Evolutionary conservation across 805 yeast genomes (phyloP).

Genomic region (Metschnikowia henanensis): DNA sequence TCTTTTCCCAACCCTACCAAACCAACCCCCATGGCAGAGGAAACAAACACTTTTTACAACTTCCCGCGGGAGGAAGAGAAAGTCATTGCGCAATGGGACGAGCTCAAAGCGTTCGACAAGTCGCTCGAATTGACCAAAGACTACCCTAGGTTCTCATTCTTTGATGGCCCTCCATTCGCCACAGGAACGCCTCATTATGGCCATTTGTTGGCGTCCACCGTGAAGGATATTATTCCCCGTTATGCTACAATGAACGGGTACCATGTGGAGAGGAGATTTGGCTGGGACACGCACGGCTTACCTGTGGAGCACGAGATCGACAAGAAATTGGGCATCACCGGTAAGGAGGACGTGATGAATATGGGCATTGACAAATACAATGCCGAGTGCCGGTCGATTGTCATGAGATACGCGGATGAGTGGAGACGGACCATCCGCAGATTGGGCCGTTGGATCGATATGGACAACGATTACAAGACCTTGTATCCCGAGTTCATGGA

Average conservation of each 20-base stretch:
- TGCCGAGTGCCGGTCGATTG: constrained; percentile 93
- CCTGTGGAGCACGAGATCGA: constrained; percentile 99
- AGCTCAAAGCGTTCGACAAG: constrained; percentile 90
- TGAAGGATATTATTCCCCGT: constrained; percentile 96
- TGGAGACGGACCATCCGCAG: constrained; percentile 95
- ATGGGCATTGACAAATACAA: constrained; percentile 95
- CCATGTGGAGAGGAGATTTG: constrained; percentile 95
- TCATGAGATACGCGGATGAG: constrained; percentile 93
- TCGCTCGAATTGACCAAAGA: constrained; percentile 82
- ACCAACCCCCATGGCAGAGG: constrained; percentile 18
- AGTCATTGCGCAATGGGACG: constrained; percentile 79
- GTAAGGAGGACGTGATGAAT: constrained; percentile 91
- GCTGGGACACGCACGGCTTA: constrained; percentile 99
- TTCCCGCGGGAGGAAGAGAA: constrained; percentile 91
- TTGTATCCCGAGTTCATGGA: constrained; percentile 96
- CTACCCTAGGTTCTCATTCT: constrained; percentile 85
- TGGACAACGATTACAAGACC: constrained; percentile 97
- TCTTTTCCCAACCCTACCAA: neutral
- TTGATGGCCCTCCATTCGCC: constrained; percentile 99
- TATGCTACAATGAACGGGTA: constrained; percentile 97
- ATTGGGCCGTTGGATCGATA: constrained; percentile 98
- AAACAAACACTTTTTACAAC: constrained; percentile 44
- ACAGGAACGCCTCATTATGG: constrained; percentile 99
- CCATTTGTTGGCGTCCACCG: constrained; percentile 94
- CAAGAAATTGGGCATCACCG: constrained; percentile 90